Evolutionary conservation across 75 land plant genomes (phyloP), one percentile per base, ranked within the genome.

Genomic region (Pinus taeda): DNA sequence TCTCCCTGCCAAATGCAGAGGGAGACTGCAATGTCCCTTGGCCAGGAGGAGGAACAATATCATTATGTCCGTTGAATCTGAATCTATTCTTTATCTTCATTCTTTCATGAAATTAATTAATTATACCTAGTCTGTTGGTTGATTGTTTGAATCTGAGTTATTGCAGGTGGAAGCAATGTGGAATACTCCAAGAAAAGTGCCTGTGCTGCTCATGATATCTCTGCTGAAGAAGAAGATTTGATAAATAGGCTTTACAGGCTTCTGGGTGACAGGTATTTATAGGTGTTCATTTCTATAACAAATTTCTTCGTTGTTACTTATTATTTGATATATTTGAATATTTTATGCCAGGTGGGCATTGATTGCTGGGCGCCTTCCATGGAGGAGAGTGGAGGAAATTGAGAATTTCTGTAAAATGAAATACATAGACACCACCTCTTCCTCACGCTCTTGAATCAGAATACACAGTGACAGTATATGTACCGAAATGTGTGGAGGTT

Each of bases 281-380:
- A 33, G 45, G 3, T 42, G 13, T 30, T 30, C 37, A 65, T 15
- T 14, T 3, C 33, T 30, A 30, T 18, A 11, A 30, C 26, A 11
- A 21, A 14, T 15, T 66, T 33, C 2, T 66, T 7, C 36, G 0
- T 6, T 36, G 45, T 17, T 66, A 36, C 36, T 15, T 5, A 0
- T 26, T 36, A 45, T n/a, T n/a, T n/a, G 15, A 39, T 20, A 36
- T 13, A 66, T 18, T 9, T 36, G 15, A 6, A 3, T 13, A 64
- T 64, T 36, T 15, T 66, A 15, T 66, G 39, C 45, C 70, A 66
- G 70, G 70, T 66, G 70, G 70, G 37, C 14, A 20, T 39, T 66
- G 70, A 66, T 66, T 66, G 70, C 70, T 15, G 70, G 70, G 70
- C 33, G 70, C 42, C 45, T 66, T 17, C 70, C 70, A 33, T 66